These are phyloP conservation scores for Aspergillus terreus DNA, from an alignment of 2,329 filamentous ascomycete species.

Conservation along the genomic window DNA sequence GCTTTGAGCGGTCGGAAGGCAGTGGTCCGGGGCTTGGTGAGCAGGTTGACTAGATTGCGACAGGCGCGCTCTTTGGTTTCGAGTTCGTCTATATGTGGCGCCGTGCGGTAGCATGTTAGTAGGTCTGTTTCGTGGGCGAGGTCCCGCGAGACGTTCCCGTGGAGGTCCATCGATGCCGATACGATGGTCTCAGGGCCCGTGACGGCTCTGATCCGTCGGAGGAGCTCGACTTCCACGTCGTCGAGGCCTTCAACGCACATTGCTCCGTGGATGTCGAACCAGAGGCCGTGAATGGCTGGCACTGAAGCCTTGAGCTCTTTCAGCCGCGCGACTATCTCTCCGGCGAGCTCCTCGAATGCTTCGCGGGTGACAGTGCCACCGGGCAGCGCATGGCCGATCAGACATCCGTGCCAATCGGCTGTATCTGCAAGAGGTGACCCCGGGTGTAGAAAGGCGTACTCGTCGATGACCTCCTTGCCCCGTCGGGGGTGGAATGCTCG, in stretches of 20 bases:
- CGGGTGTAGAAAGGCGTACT: conserved; percentile 46
- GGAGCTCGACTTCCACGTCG: conserved; percentile 48
- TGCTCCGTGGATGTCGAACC: conserved; percentile 56
- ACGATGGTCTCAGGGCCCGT: conserved; percentile 47
- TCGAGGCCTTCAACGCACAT: conserved; percentile 52
- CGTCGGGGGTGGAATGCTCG: conserved; percentile 50
- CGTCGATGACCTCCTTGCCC: conserved; percentile 41
- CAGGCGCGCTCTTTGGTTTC: conserved; percentile 53
- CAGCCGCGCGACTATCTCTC: conserved; percentile 42
- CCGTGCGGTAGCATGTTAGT: conserved; percentile 53
- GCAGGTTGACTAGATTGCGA: conserved; percentile 44
- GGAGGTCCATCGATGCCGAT: conserved; percentile 55
- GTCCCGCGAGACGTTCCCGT: conserved; percentile 52
- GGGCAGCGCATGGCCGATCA: conserved; percentile 49
- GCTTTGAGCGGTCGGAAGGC: conserved; percentile 45
- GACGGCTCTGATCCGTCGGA: conserved; percentile 44
- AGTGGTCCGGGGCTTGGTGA: conserved; percentile 19
- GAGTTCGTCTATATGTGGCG: conserved; percentile 49
- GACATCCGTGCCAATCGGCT: conserved; percentile 49
- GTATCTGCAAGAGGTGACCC: conserved; percentile 40
- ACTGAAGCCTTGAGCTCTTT: conserved; percentile 29
- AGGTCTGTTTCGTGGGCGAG: conserved; percentile 50
- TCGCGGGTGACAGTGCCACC: conserved; percentile 39
- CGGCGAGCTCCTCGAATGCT: conserved; percentile 45
- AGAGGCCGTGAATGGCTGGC: conserved; percentile 45